Base-by-base conservation (phyloP, 2,329 filamentous ascomycete species). In the Aspergillus brunneoviolaceus region DNA sequence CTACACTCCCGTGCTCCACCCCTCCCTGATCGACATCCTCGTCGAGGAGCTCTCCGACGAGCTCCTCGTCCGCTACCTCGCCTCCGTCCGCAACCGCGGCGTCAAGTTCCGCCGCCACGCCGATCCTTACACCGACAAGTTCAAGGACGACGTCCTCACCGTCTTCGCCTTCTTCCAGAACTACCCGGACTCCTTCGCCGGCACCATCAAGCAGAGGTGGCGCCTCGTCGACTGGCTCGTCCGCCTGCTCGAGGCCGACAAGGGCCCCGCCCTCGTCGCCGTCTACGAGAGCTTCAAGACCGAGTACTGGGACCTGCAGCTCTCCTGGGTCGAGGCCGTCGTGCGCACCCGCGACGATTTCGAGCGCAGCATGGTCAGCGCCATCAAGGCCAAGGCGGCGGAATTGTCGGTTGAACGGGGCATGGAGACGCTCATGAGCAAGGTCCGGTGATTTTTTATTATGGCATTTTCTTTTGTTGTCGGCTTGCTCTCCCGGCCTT, bases 311-410 rank as follows among this genome's bases (percentile, higher is more conserved):
- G 95, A 99, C 77, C 81, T 98, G 73, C 92, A 96, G 75, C 88
- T 98, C 60, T 89, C 88, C 50, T 99, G 95, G 95, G 92, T 99
- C 7, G 96, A 99, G 81, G 89, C 91, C 6, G 94, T 96, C 51
- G 74, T 99, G 64, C 85, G 93, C 66, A 84, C 87, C 1, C 83
- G 96, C 67, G 95, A 99, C 76, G 95, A 99, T 79, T 98, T 96
- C 78, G 95, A 98, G 76, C 84, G 94, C 67, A 85, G 86, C 61
- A 92, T 98, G 90, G 77, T 98, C 64, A 95, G 92, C 72, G 85
- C 87, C 19, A 89, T 98, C 52, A 98, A 98, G 82, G 87, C 87
- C 2, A 86, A 88, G 73, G 94, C 93, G n/a, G 93, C 92, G 7
- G 90, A 92, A 76, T 85, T 96, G 67, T 88, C 90, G 60, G 87